Evolutionary conservation across 371 early-diverging fungal species (phyloP).

Genomic region (Mortierella polycephala): DNA sequence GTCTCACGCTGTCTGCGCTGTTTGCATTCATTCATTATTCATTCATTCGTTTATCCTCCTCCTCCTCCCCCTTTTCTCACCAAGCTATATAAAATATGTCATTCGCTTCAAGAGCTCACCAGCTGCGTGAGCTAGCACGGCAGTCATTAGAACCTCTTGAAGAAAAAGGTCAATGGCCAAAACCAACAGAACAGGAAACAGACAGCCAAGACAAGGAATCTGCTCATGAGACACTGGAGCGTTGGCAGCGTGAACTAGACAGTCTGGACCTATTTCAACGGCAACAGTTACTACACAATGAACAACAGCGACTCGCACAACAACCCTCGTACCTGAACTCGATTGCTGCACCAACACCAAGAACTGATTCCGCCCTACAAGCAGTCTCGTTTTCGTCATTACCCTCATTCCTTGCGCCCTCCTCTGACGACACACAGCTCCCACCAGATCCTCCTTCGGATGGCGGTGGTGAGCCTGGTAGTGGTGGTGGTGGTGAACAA

Average conservation of each 20-base stretch:
- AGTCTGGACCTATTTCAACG: constrained; percentile 4
- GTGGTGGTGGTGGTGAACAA: constrained; percentile 3
- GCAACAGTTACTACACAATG: constrained; percentile 14
- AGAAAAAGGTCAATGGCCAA: neutral
- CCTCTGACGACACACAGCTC: neutral
- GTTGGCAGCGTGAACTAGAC: constrained; percentile 4
- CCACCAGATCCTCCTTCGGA: constrained; percentile 1
- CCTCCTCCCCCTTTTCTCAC: neutral
- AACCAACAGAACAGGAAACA: neutral
- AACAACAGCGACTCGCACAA: neutral
- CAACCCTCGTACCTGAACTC: constrained; percentile 13
- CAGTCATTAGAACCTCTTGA: neutral
- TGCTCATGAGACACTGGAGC: neutral
- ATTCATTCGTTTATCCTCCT: neutral
- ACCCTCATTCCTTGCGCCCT: constrained; percentile 8
- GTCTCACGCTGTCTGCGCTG: no score
- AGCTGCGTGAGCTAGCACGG: constrained; percentile 1
- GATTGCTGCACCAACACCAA: neutral
- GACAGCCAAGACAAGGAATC: no score
- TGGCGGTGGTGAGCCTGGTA: constrained; percentile 4
- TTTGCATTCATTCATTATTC: neutral
- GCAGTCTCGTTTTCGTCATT: neutral
- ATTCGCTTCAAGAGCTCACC: neutral
- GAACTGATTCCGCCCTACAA: neutral
- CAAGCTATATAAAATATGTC: neutral